These are phyloP conservation scores for Aspergillus fumigatus DNA, from an alignment of 2,329 filamentous ascomycete species.

Conservation along the genomic window DNA sequence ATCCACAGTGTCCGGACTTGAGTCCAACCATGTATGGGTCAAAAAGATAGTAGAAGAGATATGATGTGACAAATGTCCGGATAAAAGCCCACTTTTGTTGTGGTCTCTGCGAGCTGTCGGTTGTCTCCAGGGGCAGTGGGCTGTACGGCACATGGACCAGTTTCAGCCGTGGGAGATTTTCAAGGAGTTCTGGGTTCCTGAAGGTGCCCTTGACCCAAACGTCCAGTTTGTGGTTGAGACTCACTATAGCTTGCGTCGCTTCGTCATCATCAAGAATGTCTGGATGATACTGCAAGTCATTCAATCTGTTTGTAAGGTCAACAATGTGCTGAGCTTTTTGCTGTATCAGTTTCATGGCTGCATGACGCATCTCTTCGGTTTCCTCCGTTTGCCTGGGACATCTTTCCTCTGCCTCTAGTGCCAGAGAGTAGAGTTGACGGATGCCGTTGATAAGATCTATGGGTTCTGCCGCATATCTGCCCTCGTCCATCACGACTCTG, in stretches of 20 bases:
- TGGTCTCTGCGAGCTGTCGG: not conserved
- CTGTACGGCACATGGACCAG: not conserved
- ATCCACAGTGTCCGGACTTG: not conserved
- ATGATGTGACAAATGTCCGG: not conserved
- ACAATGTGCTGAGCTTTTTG: slow-evolving; percentile 8
- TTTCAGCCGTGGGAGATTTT: not conserved
- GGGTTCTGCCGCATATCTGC: not conserved
- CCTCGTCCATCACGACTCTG: not conserved
- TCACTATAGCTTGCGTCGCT: slow-evolving; percentile 3
- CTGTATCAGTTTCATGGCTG: not conserved
- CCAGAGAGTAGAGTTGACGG: not conserved
- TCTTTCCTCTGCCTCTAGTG: not conserved
- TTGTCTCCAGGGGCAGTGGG: not conserved
- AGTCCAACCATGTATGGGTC: not conserved
- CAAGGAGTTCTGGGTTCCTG: not conserved
- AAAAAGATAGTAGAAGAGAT: not conserved
- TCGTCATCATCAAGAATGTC: slow-evolving; percentile 13
- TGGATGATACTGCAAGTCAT: not conserved
- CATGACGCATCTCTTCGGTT: not conserved
- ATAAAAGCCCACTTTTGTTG: not conserved
- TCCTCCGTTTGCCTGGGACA: not conserved
- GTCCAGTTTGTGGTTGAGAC: slow-evolving; percentile 9
- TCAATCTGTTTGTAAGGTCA: slow-evolving; percentile 1
- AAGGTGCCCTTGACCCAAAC: slow-evolving; percentile 14
- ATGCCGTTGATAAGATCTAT: not conserved